These are phyloP conservation scores for Osmanthus fragrans DNA, from an alignment of 257 asterid species.

Conservation along the genomic window DNA sequence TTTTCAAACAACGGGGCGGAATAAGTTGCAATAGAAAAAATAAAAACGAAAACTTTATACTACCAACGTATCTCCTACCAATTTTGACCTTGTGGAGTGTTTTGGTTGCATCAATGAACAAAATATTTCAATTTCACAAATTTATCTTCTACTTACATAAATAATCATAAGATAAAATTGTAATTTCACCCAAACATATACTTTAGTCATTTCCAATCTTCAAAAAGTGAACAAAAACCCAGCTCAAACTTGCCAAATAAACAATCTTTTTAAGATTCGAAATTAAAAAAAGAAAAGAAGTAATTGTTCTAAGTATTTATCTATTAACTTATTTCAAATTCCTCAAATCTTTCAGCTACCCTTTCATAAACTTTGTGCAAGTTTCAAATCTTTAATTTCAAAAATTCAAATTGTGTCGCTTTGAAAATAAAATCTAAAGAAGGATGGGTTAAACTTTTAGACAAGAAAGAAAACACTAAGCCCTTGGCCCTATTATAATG, in stretches of 20 bases:
- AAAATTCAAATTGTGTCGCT: too few species aligned
- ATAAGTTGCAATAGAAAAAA: not conserved
- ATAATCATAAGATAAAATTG: not conserved
- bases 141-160: not conserved
- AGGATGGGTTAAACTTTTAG: not conserved
- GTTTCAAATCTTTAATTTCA: not conserved
- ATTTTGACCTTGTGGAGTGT: not conserved
- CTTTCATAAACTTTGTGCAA: not conserved
- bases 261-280: slow-evolving; percentile 26
- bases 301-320: slow-evolving; percentile 21
- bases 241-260: not conserved
- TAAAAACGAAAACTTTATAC: not conserved
- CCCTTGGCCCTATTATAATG: too few species aligned
- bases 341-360: not conserved
- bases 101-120: not conserved
- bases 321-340: slow-evolving; percentile 19
- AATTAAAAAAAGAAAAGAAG: not conserved
- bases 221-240: slow-evolving; percentile 4
- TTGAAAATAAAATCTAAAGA: too few species aligned
- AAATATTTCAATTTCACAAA: not conserved
- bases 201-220: not conserved
- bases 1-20: too few species aligned
- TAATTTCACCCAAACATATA: not conserved
- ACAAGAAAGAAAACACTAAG: too few species aligned
- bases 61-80: too few species aligned